Base-by-base conservation (phyloP, 148 eudicot species). In the Rhododendron ferrugineum region DNA sequence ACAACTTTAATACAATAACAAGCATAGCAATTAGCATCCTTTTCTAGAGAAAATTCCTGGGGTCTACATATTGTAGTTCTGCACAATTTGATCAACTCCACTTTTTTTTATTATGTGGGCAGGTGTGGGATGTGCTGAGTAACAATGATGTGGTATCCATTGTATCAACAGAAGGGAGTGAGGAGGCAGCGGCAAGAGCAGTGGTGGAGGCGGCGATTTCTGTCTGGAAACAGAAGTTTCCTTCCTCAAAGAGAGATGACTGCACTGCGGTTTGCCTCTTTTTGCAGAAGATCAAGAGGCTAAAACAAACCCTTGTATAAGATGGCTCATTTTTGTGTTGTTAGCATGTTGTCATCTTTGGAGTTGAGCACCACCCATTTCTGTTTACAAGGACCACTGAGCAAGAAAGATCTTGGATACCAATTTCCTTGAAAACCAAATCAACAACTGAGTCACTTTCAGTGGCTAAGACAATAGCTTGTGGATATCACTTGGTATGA, bases 121-220 rank as follows among this genome's bases (percentile, higher is more conserved):
- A 94, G 97, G 91, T 96, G 70, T 96, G 98, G 99, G 98, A 95
- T 91, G 98, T 92, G 83, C 86, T 96, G 3, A 93, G 90, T 89
- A 95, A 95, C 68, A 87, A 93, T 4, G 88, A 92, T 83, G 98
- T 95, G 0, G 92, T 87, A 11, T 80, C 89, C 0, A 84, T 86
- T 3, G 93, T 96, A 62, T 74, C 85, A 46, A 81, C 89, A n/a
- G 88, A 93, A 22, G 86, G 79, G 46, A 92, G 52, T 75, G 92
- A 88, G 88, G 93, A 84, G 49, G 86, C 58, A 30, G 98, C 98
- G 2, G 97, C 98, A 64, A 89, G 83, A 80, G 91, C 92, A 62
- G 91, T 94, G 56, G 91, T 93, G 13, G 88, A 87, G 0, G 88
- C 87, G 32, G 95, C 99, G 11, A 74, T 58, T 3, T 88, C 88